A percentile compares a stretch with the other conserved stretches of the same genome.
Evolutionary conservation across 176 grass and related monocot genomes (phyloP).

Genomic region (Aegilops sharonensis): DNA sequence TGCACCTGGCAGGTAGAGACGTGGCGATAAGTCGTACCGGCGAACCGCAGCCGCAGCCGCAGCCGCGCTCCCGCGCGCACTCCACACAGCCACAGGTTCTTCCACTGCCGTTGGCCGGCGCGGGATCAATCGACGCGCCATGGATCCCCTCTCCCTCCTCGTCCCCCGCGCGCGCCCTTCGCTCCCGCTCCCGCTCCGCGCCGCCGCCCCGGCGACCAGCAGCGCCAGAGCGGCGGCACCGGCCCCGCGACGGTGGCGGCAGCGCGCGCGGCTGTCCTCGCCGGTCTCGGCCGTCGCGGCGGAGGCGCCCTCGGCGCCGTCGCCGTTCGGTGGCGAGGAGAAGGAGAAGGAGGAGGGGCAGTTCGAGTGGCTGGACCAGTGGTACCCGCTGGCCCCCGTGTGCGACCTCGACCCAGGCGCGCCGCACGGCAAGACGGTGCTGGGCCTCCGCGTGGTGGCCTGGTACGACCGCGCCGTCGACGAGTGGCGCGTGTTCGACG

Average conservation of each 20-base stretch:
- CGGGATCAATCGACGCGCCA: not conserved
- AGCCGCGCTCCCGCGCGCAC: not conserved
- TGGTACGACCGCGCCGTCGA: conserved; percentile 67
- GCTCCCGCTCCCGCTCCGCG: not conserved
- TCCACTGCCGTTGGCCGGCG: not conserved
- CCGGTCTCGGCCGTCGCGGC: conserved; percentile 22
- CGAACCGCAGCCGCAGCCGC: not conserved
- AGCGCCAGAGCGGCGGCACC: not conserved
- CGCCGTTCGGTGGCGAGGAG: not conserved
- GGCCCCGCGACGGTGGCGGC: not conserved
- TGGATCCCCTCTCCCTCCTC: conserved; percentile 31
- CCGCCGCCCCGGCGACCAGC: not conserved
- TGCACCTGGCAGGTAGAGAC: not conserved
- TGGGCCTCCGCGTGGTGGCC: conserved; percentile 72
- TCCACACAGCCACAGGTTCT: not conserved
- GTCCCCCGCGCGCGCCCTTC: not conserved
- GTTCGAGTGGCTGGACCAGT: conserved; percentile 91
- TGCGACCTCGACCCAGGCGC: conserved; percentile 81
- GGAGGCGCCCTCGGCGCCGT: not conserved
- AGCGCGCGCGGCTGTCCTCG: not conserved
- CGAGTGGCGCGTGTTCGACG: conserved; percentile 87
- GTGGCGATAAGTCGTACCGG: conserved; percentile 2
- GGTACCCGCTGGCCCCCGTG: conserved; percentile 78
- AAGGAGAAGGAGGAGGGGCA: not conserved
- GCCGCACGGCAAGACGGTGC: conserved; percentile 78